phyloP scores from a whole-genome alignment of 441 rosid species.

The Syzygium malaccense region DNA sequence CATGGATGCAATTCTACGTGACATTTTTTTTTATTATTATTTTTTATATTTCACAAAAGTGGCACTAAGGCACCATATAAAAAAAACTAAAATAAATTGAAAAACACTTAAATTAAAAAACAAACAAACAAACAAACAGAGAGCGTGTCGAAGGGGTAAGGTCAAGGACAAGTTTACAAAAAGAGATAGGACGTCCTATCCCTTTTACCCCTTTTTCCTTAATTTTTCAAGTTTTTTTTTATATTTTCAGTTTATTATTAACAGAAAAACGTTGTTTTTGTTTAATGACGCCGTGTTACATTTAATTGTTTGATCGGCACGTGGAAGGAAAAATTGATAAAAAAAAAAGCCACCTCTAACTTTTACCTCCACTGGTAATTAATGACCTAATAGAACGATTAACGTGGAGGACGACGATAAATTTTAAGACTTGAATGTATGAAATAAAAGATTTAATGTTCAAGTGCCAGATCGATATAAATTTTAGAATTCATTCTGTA shows the following conservation, averaged over 20 bases:
- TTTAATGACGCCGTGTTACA: too few relatives aligned
- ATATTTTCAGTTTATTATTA: too few relatives aligned
- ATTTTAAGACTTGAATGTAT: too few relatives aligned
- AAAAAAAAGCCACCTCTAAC: neutral
- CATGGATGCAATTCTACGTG: neutral
- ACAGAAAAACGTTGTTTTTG: too few relatives aligned
- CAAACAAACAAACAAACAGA: neutral
- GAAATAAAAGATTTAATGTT: too few relatives aligned
- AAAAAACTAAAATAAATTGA: neutral
- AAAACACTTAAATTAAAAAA: neutral
- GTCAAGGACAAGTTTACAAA: too few relatives aligned
- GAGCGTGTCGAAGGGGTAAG: too few relatives aligned
- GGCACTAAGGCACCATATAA: neutral
- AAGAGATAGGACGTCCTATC: too few relatives aligned
- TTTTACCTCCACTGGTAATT: neutral
- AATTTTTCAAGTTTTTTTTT: too few relatives aligned
- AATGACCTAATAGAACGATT: neutral
- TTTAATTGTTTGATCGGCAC: neutral
- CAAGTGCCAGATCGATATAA: neutral
- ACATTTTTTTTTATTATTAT: neutral
- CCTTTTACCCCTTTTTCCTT: too few relatives aligned
- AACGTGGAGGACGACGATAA: neutral
- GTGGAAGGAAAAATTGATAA: neutral
- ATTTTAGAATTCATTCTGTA: too few relatives aligned
- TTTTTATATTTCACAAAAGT: neutral